Evolutionary conservation across 306 rosid genomes (phyloP), one percentile per base, ranked within the genome.

Genomic region (Malus fusca): DNA sequence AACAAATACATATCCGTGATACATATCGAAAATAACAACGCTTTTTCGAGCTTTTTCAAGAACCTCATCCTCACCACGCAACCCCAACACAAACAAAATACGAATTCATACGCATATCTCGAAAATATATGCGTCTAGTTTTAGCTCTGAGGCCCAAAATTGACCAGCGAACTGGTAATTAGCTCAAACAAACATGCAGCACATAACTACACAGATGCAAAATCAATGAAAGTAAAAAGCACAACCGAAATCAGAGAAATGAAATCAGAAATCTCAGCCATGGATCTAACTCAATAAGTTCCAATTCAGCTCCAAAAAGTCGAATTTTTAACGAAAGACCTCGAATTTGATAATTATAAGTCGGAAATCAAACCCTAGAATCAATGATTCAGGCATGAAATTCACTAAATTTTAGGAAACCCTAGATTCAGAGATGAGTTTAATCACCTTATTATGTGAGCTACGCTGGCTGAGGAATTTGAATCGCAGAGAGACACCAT

Each of bases 401-500:
- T n/a, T 44, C 43, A 46, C 23, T 28, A 42, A 58, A 52, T 53
- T 43, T n/a, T 3, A 62, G 68, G 14, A 15, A 69, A 44, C 74
- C 59, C 67, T 48, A 75, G 42, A 58, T 42, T 55, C 56, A n/a
- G 60, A 71, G 15, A 76, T 66, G 35, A 48, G 59, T 42, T 66
- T n/a, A 10, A 37, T 68, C 70, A 73, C 78, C 79, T 73, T 40
- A 60, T 23, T 25, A 60, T 23, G 68, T 48, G 71, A 22, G 37
- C 55, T n/a, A 22, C 37, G 46, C 23, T 62, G 82, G 78, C 60
- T 23, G 73, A 61, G 51, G 59, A 73, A 42, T 73, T 77, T 73
- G 82, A 82, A 73, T 73, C 82, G 55, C 82, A 73, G 64, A 77
- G 55, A 73, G 70, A 64, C 85, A 74, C 85, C 85, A 77, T 77